phyloP scores from a whole-genome alignment of 345 rosid species.

The Eucalyptus tenuipes region DNA sequence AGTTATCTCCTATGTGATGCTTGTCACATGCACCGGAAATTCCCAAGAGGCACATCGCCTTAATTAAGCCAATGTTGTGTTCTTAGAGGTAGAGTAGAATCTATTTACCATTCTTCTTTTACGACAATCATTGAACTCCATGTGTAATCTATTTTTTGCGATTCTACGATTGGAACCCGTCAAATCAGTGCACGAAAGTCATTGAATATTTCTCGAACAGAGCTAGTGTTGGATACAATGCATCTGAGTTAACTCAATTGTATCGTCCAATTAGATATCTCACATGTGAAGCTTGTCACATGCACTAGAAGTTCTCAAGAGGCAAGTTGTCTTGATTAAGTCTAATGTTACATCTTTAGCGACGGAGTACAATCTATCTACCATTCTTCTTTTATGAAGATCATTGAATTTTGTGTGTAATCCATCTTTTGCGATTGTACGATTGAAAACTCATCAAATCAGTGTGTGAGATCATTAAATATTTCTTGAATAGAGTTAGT shows the following conservation, averaged over 20 bases:
- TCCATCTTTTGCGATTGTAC: no score
- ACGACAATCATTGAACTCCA: background rate
- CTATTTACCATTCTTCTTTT: background rate
- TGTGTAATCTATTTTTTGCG: no score
- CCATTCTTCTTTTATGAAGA: background rate
- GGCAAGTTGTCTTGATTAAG: background rate
- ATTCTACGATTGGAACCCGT: no score
- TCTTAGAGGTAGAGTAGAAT: background rate
- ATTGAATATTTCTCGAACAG: background rate
- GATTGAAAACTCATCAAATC: no score
- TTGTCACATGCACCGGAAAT: background rate
- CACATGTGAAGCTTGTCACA: background rate
- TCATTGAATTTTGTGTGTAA: no score
- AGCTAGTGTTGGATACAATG: background rate
- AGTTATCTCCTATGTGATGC: background rate
- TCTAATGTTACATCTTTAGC: background rate
- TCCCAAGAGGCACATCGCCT: background rate
- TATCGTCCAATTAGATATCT: no score
- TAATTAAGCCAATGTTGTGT: background rate
- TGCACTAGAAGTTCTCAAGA: background rate
- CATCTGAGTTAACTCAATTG: background rate
- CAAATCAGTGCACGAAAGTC: no score
- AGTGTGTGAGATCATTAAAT: no score
- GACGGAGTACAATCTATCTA: background rate
- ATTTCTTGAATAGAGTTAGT: no score